Percentiles rank a stretch among this genome's conserved stretches.
phyloP scores from a whole-genome alignment of 129 eudicot genomes.

The Pulicaria dysenterica region DNA sequence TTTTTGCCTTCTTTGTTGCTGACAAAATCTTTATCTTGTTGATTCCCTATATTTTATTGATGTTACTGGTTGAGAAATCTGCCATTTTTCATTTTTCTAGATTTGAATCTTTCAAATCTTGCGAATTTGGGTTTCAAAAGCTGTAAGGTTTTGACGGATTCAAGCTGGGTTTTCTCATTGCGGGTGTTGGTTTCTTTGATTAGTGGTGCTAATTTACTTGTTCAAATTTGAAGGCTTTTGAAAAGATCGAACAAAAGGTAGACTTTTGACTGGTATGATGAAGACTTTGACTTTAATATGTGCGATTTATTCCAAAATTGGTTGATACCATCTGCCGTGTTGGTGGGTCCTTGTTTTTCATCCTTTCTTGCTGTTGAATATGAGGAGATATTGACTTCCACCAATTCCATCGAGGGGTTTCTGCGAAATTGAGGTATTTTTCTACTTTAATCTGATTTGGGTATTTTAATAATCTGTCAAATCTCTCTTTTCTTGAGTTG shows the following conservation, averaged over 20 bases:
- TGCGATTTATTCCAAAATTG: constrained; percentile 29
- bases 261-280: constrained; percentile 37
- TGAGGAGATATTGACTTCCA: constrained; percentile 37
- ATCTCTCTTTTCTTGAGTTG: constrained; percentile 13
- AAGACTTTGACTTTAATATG: constrained; percentile 31
- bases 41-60: constrained; percentile 17
- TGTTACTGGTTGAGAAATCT: constrained; percentile 25
- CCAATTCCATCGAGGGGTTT: constrained; percentile 23
- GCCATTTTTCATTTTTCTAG: constrained; percentile 15
- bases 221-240: constrained; percentile 45
- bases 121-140: neutral
- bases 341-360: constrained; percentile 36
- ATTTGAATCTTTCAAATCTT: constrained; percentile 14
- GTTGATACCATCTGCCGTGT: constrained; percentile 37
- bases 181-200: constrained; percentile 19
- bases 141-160: constrained; percentile 2
- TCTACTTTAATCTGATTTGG: constrained; percentile 23
- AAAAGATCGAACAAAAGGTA: constrained; percentile 21
- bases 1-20: constrained; percentile 42
- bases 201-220: constrained; percentile 4
- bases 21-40: constrained; percentile 42
- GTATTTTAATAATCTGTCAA: constrained; percentile 1
- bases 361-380: constrained; percentile 35
- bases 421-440: constrained; percentile 28
- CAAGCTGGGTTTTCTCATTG: neutral